phyloP scores from a whole-genome alignment of 306 rosid genomes.

The Quercus cerris region DNA sequence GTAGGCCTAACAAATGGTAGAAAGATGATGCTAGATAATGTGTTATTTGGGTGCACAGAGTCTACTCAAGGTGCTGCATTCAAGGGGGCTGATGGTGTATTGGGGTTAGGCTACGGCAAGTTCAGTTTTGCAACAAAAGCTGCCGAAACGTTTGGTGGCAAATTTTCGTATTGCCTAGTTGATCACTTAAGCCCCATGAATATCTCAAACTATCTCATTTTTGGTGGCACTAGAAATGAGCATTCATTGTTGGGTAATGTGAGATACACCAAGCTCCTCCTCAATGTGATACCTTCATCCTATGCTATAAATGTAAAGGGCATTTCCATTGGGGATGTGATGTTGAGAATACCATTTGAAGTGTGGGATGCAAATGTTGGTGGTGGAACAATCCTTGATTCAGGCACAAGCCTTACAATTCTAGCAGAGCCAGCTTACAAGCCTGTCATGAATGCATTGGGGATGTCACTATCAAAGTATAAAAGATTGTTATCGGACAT shows the following conservation, averaged over 20 bases:
- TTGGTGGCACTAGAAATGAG: slow-evolving; percentile 30
- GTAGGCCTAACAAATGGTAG: slow-evolving; percentile 41
- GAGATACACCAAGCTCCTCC: slow-evolving; percentile 33
- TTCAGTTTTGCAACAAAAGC: slow-evolving; percentile 47
- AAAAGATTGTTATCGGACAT: neutral
- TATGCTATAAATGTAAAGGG: slow-evolving; percentile 51
- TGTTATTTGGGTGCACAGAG: slow-evolving; percentile 69
- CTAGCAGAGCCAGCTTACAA: slow-evolving; percentile 41
- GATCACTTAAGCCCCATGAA: slow-evolving; percentile 57
- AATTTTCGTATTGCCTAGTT: slow-evolving; percentile 74
- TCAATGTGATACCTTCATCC: slow-evolving; percentile 12
- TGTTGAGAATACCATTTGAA: slow-evolving; percentile 43
- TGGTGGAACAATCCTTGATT: slow-evolving; percentile 69
- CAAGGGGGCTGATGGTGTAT: slow-evolving; percentile 49
- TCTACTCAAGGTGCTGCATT: slow-evolving; percentile 17
- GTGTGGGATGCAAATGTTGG: slow-evolving; percentile 41
- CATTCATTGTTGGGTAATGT: neutral
- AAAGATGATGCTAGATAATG: slow-evolving; percentile 28
- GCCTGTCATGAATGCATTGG: slow-evolving; percentile 28
- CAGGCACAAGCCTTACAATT: slow-evolving; percentile 56
- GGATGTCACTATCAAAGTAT: neutral
- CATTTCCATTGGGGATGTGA: slow-evolving; percentile 38
- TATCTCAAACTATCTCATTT: slow-evolving; percentile 42
- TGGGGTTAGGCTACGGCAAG: slow-evolving; percentile 54
- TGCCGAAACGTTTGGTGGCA: slow-evolving; percentile 35